Percentiles rank a stretch among this genome's conserved stretches.
Conservation (phyloP, 208 protist species). For the Leishmania turanica region DNA sequence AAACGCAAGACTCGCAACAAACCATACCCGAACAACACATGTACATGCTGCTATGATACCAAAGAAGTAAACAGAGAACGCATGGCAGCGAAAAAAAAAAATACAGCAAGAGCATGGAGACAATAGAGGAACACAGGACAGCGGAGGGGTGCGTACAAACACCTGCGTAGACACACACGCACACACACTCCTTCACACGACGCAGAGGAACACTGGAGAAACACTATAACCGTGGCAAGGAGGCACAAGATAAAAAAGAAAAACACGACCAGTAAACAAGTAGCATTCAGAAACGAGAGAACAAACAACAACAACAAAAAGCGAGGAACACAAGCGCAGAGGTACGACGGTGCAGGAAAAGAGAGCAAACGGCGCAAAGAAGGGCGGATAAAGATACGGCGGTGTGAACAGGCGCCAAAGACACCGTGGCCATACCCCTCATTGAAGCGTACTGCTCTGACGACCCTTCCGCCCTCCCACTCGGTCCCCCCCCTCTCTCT, state of each 20-base stretch:
- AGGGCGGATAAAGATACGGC: neutral
- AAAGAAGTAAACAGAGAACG: neutral
- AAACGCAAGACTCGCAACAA: neutral
- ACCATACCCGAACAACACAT: neutral
- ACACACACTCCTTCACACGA: neutral
- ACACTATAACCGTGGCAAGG: neutral
- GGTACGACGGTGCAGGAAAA: neutral
- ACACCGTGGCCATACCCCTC: neutral
- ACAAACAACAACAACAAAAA: neutral
- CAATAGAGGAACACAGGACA: neutral
- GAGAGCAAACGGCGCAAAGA: neutral
- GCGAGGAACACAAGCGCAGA: neutral
- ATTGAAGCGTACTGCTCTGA: neutral
- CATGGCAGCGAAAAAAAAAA: conserved; percentile 8
- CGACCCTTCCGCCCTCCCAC: neutral
- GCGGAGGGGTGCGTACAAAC: neutral
- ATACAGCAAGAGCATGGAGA: neutral
- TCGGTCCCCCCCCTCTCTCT: neutral
- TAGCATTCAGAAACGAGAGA: neutral
- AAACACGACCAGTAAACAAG: neutral
- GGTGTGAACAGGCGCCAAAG: neutral
- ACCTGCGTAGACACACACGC: neutral
- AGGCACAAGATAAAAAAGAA: neutral
- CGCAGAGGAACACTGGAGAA: neutral
- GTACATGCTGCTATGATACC: neutral